Evolutionary conservation across 148 eudicot genomes (phyloP).

Genomic region (Vaccinium vitisidaea): DNA sequence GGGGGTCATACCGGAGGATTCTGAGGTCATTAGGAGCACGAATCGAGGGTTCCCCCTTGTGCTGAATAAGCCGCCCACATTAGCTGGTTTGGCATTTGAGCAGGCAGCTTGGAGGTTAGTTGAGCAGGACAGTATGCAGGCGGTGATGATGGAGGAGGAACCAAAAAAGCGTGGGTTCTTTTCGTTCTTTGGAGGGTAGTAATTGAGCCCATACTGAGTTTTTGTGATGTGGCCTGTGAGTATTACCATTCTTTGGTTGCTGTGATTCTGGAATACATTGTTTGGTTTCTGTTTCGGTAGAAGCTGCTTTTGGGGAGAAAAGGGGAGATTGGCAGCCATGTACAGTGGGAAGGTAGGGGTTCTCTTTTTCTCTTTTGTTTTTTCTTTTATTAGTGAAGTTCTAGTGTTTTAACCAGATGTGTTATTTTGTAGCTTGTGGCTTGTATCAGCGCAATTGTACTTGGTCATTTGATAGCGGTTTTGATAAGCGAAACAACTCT

Average conservation of each 20-base stretch:
- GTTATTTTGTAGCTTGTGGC: slow-evolving; percentile 2
- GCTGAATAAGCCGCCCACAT: slow-evolving; percentile 80
- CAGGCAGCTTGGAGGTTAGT: slow-evolving; percentile 98
- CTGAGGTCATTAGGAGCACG: slow-evolving; percentile 95
- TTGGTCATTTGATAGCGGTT: not conserved
- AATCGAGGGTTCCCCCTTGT: slow-evolving; percentile 94
- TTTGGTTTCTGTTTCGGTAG: not conserved
- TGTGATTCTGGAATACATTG: slow-evolving; percentile 7
- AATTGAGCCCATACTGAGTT: not conserved
- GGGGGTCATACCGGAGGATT: slow-evolving; percentile 93
- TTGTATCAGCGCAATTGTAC: not conserved
- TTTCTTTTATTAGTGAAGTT: slow-evolving; percentile 1
- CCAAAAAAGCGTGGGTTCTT: slow-evolving; percentile 93
- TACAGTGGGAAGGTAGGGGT: slow-evolving; percentile 42
- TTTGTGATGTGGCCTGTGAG: not conserved
- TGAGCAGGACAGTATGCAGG: slow-evolving; percentile 97
- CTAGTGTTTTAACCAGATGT: not conserved
- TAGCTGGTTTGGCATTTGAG: slow-evolving; percentile 97
- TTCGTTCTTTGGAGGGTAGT: slow-evolving; percentile 81
- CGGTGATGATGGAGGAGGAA: slow-evolving; percentile 95
- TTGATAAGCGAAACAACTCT: not conserved
- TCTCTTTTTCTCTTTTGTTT: slow-evolving; percentile 10
- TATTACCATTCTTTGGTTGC: slow-evolving; percentile 4
- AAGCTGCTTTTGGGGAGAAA: slow-evolving; percentile 14
- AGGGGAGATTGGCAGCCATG: slow-evolving; percentile 24